Percentiles rank a stretch among this genome's conserved stretches.
phyloP scores from a whole-genome alignment of 192 early-diverging fungal genomes.

The Umbelopsis sp. region DNA sequence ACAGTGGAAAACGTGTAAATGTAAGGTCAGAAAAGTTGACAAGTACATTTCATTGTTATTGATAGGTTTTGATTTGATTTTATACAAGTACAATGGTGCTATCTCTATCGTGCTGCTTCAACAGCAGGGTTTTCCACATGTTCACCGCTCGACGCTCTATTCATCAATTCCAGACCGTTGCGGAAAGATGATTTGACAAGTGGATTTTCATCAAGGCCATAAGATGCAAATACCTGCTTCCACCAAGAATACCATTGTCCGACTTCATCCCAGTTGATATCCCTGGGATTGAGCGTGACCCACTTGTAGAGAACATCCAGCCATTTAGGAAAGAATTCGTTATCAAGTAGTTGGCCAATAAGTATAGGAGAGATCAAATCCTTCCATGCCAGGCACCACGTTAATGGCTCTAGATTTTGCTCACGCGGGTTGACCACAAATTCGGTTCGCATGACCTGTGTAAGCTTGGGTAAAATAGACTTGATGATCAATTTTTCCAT shows the following conservation, averaged over 20 bases:
- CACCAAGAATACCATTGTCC: slow-evolving; percentile 70
- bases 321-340: slow-evolving; percentile 86
- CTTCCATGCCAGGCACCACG: slow-evolving; percentile 66
- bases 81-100: neutral
- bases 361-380: slow-evolving; percentile 49
- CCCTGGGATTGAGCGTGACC: slow-evolving; percentile 49
- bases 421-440: slow-evolving; percentile 74
- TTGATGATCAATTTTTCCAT: slow-evolving; percentile 64
- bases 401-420: slow-evolving; percentile 67
- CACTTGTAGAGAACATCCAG: slow-evolving; percentile 66
- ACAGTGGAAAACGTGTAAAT: neutral
- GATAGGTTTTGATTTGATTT: neutral
- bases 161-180: slow-evolving; percentile 76
- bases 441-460: slow-evolving; percentile 55
- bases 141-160: slow-evolving; percentile 34
- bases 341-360: slow-evolving; percentile 63
- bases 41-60: neutral
- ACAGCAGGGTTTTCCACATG: slow-evolving; percentile 9
- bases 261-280: slow-evolving; percentile 64
- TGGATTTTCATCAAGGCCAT: slow-evolving; percentile 21
- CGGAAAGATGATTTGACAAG: slow-evolving; percentile 59
- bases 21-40: neutral
- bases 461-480: slow-evolving; percentile 72
- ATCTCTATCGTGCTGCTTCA: neutral
- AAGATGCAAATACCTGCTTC: slow-evolving; percentile 53